Evolutionary conservation across 73 alveolate genomes (phyloP).

Genomic region (Paramecium caudatum): DNA sequence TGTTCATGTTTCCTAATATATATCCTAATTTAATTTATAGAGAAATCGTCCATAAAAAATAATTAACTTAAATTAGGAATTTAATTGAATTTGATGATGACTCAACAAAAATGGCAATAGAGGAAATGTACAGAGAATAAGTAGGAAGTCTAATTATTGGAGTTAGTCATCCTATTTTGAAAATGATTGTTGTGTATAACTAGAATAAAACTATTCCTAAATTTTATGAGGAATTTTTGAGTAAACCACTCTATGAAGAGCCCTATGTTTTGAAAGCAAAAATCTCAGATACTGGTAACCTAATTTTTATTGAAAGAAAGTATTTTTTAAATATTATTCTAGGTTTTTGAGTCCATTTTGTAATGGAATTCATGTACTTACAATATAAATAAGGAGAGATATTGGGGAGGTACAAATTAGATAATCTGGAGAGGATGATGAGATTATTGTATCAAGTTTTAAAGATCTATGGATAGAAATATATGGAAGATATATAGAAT

Average conservation of each 20-base stretch:
- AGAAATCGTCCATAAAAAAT: not conserved
- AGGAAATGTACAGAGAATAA: not conserved
- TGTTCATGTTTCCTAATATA: conserved; percentile 1
- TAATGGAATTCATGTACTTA: conserved; percentile 2
- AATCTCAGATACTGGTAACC: not conserved
- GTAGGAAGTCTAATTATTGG: not conserved
- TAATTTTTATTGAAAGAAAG: conserved; percentile 16
- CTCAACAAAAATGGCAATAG: not conserved
- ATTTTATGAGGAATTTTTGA: not conserved
- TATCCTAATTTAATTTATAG: not conserved
- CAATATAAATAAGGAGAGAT: not conserved
- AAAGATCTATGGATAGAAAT: not conserved
- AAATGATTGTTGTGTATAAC: not conserved
- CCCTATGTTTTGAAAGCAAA: not conserved
- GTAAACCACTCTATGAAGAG: not conserved
- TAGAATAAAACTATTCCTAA: not conserved
- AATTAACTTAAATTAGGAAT: conserved; percentile 2
- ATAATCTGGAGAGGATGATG: conserved; percentile 15
- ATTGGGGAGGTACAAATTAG: not conserved
- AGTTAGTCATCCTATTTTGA: conserved; percentile 16
- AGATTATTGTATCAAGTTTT: not conserved
- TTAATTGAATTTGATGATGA: not conserved
- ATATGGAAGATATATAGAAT: not conserved
- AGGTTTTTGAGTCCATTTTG: conserved; percentile 29
- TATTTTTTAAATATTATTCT: not conserved